Evolutionary conservation across 495 filamentous ascomycete genomes (phyloP), one percentile per base, ranked within the genome.

Genomic region (Aspergillus incahuasiensis): DNA sequence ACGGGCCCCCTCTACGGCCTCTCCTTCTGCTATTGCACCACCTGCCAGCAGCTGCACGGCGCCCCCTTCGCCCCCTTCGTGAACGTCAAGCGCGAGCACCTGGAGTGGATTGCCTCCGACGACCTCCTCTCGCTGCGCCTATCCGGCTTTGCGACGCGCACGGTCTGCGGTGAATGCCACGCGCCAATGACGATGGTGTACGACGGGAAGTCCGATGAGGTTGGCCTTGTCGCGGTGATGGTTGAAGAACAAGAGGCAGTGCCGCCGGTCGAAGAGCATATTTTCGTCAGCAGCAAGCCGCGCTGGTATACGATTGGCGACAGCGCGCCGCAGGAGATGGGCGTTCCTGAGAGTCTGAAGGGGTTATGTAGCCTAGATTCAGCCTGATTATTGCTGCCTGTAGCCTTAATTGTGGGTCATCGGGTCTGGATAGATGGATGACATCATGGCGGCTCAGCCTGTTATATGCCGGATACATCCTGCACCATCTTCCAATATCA

Each of bases 11-110:
- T 48, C 25, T 48, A 34, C 46, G 46, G 30, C 5, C 6, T 48
- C 1, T 34, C 13, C 28, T 48, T 30, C 46, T 48, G 46, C 46
- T 48, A 48, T 28, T 48, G 46, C 30, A n/a, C 7, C 6, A 48
- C 32, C n/a, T 48, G 46, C 28, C 46, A 48, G 22, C 46, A 2
- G n/a, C n/a, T 48, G 1, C 46, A 48, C 46, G 46, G 46, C 46
- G 46, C 25, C n/a, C 46, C 46, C 13, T 48, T 48, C 12, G 46
- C 46, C 13, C 46, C 46, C 1, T 48, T 35, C 19, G 21, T 16
- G 2, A 35, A 34, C 28, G 46, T 48, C 46, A 35, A 48, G 28
- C 28, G 28, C 3, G 46, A 48, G 9, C 46, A 48, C 16, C 21
- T 48, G n/a, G 8, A 48, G 2, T 48, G 46, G 46, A 15, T 35